Conservation (phyloP, 805 yeast species). For the Gaillardinia entomophila region DNA sequence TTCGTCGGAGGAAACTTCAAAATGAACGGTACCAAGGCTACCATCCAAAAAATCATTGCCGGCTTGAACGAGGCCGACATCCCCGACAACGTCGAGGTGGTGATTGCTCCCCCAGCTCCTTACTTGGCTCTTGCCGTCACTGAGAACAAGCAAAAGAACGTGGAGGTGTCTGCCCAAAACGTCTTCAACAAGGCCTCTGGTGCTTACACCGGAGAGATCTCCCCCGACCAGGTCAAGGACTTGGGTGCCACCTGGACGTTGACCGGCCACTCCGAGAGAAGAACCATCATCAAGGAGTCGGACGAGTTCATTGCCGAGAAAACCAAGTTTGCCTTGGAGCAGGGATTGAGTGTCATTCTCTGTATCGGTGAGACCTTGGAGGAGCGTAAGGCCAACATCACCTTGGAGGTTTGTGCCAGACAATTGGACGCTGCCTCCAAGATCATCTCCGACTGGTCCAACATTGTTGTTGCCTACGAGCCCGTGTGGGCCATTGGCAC, state of each 20-base stretch:
- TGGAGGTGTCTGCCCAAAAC: slow-evolving; percentile 87
- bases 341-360: slow-evolving; percentile 84
- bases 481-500: slow-evolving; percentile 99
- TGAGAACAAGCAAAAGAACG: slow-evolving; percentile 62
- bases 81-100: slow-evolving; percentile 82
- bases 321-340: slow-evolving; percentile 88
- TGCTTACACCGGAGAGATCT: slow-evolving; percentile 97
- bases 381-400: slow-evolving; percentile 85
- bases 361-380: slow-evolving; percentile 98
- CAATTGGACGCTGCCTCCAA: slow-evolving; percentile 87
- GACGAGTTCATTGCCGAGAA: slow-evolving; percentile 91
- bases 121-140: slow-evolving; percentile 75
- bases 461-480: slow-evolving; percentile 95
- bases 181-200: slow-evolving; percentile 83
- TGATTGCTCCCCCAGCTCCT: slow-evolving; percentile 93
- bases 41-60: slow-evolving; percentile 78
- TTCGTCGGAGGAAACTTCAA: slow-evolving; percentile 99
- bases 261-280: slow-evolving; percentile 98
- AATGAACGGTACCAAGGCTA: slow-evolving; percentile 90
- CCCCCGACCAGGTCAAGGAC: slow-evolving; percentile 84
- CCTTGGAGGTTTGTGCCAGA: slow-evolving; percentile 80
- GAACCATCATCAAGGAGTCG: slow-evolving; percentile 84
- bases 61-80: slow-evolving; percentile 74
- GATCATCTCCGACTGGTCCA: slow-evolving; percentile 80
- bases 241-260: slow-evolving; percentile 91